A percentile compares a stretch with the other conserved stretches of the same genome.
Conservation (phyloP, 1,139 yeast species). For the Zygosaccharomyces sapae region DNA sequence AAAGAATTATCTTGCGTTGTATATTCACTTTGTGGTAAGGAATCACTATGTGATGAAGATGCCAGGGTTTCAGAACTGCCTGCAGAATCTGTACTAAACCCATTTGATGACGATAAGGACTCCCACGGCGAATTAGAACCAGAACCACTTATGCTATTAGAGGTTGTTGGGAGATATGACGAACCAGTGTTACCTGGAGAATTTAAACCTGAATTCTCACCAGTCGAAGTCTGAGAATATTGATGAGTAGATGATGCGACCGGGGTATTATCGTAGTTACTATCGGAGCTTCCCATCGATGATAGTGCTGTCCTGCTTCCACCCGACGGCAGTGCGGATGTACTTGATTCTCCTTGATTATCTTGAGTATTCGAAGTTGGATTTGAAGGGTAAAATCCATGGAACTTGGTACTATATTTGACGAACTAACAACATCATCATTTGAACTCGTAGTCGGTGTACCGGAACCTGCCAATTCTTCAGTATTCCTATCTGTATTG, state of each 20-base stretch:
- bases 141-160: background rate
- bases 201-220: background rate
- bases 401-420: background rate
- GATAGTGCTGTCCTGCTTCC: background rate
- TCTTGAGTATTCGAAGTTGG: background rate
- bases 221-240: no score
- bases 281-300: background rate
- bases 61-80: conserved; percentile 1
- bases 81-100: background rate
- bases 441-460: background rate
- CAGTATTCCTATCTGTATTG: background rate
- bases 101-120: background rate
- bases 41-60: background rate
- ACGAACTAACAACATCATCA: background rate
- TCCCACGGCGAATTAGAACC: background rate
- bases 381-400: background rate
- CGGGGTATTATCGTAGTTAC: background rate
- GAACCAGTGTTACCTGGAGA: background rate
- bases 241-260: background rate
- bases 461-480: conserved; percentile 1
- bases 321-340: background rate
- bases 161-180: background rate
- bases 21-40: background rate
- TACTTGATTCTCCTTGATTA: background rate
- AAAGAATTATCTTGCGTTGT: no score